These are phyloP conservation scores for Mycosphaerelloides madeirae DNA, from an alignment of 2,329 filamentous ascomycete species.

Conservation along the genomic window DNA sequence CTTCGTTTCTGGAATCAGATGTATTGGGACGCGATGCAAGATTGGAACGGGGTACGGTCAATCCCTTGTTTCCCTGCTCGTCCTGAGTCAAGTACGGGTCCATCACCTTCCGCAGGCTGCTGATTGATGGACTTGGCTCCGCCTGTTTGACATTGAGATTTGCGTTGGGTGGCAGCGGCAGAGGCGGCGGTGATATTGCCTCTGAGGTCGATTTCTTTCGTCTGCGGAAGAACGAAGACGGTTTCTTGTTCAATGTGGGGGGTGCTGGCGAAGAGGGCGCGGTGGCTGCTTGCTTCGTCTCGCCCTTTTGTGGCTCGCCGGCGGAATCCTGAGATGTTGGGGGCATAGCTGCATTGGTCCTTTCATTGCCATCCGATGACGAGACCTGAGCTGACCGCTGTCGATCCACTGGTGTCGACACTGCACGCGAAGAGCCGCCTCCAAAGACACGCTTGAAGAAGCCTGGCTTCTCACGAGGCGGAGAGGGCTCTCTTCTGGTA, in stretches of 20 bases:
- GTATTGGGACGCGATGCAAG: conserved; percentile 27
- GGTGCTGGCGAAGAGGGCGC: conserved; percentile 14
- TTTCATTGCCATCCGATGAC: conserved; percentile 11
- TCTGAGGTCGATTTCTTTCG: conserved; percentile 86
- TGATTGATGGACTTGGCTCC: conserved; percentile 54
- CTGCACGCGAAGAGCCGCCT: conserved; percentile 20
- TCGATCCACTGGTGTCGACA: conserved; percentile 19
- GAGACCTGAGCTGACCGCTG: conserved; percentile 14
- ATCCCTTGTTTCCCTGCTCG: conserved; percentile 9
- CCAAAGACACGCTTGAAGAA: conserved; percentile 95
- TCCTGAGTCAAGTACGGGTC: conserved; percentile 64
- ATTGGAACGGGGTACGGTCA: conserved; percentile 9
- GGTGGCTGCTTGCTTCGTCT: conserved; percentile 10
- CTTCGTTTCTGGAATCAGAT: conserved; percentile 18
- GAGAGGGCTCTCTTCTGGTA: conserved; percentile 28
- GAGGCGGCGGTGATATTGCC: conserved; percentile 56
- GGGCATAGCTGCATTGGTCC: conserved; percentile 10
- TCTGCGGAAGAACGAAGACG: conserved; percentile 88
- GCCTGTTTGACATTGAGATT: conserved; percentile 47
- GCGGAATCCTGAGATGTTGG: conserved; percentile 19
- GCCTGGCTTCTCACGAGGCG: conserved; percentile 58
- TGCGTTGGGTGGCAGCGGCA: conserved; percentile 35
- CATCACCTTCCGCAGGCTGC: conserved; percentile 82
- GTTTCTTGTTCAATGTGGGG: conserved; percentile 71
- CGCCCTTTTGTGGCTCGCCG: conserved; percentile 6